Evolutionary conservation across 2,329 filamentous ascomycete species (phyloP).

Genomic region (Rhynchosporium secalis): DNA sequence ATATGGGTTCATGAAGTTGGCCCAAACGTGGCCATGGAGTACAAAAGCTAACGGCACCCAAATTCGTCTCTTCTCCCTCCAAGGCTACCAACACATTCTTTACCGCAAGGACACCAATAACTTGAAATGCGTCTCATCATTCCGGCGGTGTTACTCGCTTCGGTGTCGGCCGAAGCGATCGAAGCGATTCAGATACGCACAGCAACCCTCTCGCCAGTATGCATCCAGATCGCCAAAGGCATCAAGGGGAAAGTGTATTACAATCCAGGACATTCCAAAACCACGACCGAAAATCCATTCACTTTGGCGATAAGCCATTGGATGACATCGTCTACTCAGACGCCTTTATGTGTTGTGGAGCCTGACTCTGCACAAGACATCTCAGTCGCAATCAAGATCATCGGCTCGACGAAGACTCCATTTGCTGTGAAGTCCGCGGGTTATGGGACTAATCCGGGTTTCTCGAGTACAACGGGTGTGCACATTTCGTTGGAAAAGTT

Average conservation of each 20-base stretch:
- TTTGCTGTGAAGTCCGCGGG: slow-evolving; percentile 1
- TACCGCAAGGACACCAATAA: background rate
- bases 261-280: background rate
- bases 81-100: background rate
- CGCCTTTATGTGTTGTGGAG: background rate
- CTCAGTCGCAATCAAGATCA: background rate
- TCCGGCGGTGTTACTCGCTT: background rate
- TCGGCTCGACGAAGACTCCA: background rate
- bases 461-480: background rate
- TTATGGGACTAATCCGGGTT: background rate
- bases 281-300: background rate
- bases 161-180: background rate
- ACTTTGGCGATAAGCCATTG: background rate
- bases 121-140: background rate
- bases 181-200: background rate
- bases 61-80: background rate
- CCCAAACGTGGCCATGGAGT: background rate
- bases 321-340: background rate
- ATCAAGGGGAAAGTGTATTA: background rate
- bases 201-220: background rate
- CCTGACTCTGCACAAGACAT: background rate
- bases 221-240: background rate
- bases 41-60: background rate
- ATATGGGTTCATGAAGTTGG: background rate
- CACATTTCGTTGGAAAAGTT: background rate